A percentile compares a stretch with the other conserved stretches of the same genome.
These are phyloP conservation scores for Hymenotorrendiella dingleyae DNA, from an alignment of 2,329 filamentous ascomycete species.

Conservation along the genomic window DNA sequence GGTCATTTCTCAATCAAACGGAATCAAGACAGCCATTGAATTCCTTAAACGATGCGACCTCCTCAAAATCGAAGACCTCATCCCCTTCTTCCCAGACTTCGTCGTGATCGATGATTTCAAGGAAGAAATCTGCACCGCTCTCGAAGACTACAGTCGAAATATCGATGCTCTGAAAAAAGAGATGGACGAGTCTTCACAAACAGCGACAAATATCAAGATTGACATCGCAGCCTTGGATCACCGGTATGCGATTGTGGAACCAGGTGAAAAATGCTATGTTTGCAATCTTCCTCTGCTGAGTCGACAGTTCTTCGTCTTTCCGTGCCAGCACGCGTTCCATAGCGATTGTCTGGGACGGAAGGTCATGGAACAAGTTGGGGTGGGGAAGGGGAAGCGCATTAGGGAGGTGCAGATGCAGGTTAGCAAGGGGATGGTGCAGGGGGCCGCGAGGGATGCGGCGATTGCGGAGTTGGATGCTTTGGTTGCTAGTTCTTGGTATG, in stretches of 20 bases:
- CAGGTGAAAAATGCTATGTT: conserved; percentile 87
- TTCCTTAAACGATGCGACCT: conserved; percentile 89
- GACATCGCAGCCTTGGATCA: conserved; percentile 83
- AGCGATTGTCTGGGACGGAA: conserved; percentile 85
- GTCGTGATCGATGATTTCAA: conserved; percentile 99
- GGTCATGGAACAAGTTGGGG: conserved; percentile 75
- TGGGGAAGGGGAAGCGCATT: conserved; percentile 72
- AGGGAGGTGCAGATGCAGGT: conserved; percentile 80
- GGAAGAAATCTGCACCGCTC: conserved; percentile 88
- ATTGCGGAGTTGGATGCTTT: conserved; percentile 87
- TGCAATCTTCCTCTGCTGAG: conserved; percentile 82
- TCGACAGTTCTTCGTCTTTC: conserved; percentile 95
- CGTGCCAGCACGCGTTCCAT: conserved; percentile 96
- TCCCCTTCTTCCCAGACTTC: conserved; percentile 98
- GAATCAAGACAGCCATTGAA: conserved; percentile 89
- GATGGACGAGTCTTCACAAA: conserved; percentile 91
- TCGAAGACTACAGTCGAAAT: conserved; percentile 88
- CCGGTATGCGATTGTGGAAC: conserved; percentile 93
- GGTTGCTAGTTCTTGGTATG: conserved; percentile 82
- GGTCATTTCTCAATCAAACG: conserved; percentile 78
- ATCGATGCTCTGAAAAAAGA: conserved; percentile 85
- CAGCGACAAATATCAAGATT: conserved; percentile 81
- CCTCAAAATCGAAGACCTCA: conserved; percentile 90
- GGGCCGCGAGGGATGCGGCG: conserved; percentile 70
- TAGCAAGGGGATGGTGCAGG: conserved; percentile 64